Evolutionary conservation across 495 filamentous ascomycete genomes (phyloP).

Genomic region (Xylaria longipes): DNA sequence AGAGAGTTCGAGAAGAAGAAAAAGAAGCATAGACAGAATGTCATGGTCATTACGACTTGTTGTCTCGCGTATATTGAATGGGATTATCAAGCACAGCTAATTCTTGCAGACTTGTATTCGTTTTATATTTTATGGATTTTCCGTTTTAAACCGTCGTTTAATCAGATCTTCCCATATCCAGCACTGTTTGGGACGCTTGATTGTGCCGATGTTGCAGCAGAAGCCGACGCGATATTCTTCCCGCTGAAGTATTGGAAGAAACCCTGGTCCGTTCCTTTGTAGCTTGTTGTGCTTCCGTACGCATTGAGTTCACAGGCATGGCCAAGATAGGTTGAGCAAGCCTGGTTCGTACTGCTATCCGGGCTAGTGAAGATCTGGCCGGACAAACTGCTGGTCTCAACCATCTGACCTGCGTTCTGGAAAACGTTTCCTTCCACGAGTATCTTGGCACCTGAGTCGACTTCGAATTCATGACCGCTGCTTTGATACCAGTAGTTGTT

Average conservation of each 20-base stretch:
- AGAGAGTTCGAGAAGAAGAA: background rate
- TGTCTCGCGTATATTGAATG: background rate
- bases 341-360: conserved; percentile 41
- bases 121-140: no score
- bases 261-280: conserved; percentile 38
- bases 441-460: conserved; percentile 55
- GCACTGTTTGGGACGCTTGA: conserved; percentile 39
- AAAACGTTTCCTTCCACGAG: conserved; percentile 68
- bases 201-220: conserved; percentile 42
- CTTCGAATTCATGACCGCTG: conserved; percentile 63
- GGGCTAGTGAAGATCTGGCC: conserved; percentile 56
- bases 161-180: conserved; percentile 29
- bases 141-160: background rate
- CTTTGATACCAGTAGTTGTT: conserved; percentile 67
- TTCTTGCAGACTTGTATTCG: no score
- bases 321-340: conserved; percentile 52
- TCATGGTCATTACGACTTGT: background rate
- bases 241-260: conserved; percentile 58
- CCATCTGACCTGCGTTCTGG: conserved; percentile 48
- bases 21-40: background rate
- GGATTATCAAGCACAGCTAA: no score
- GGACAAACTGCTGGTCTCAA: conserved; percentile 35
- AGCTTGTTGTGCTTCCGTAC: conserved; percentile 52
- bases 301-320: conserved; percentile 55
- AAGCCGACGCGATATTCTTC: conserved; percentile 55